Evolutionary conservation across 2,329 filamentous ascomycete species (phyloP).

Genomic region (Aspergillus jensenii): DNA sequence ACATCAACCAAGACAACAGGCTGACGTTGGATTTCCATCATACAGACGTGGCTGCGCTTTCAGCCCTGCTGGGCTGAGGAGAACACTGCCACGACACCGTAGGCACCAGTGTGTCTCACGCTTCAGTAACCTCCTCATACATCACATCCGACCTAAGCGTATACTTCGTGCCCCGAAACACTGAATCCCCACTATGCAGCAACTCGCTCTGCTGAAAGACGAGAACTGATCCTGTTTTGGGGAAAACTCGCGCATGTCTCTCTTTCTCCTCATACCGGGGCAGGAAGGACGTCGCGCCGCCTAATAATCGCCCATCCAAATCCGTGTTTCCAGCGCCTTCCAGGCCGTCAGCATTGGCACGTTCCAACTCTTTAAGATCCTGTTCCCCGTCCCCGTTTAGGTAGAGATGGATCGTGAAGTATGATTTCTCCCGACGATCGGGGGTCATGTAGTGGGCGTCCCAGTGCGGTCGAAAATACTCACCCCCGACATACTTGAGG

Average conservation of each 20-base stretch:
- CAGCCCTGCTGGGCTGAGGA: not conserved
- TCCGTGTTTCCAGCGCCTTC: constrained; percentile 22
- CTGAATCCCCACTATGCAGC: constrained; percentile 56
- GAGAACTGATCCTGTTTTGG: constrained; percentile 53
- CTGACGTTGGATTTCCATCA: no score
- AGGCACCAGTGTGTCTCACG: not conserved
- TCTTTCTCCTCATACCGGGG: constrained; percentile 31
- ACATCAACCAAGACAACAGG: no score
- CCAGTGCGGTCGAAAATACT: constrained; percentile 73
- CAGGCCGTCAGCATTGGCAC: constrained; percentile 20
- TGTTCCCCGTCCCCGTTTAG: constrained; percentile 48
- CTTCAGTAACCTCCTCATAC: constrained; percentile 35
- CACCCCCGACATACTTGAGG: constrained; percentile 67
- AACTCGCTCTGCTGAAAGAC: constrained; percentile 57
- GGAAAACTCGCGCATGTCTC: constrained; percentile 43
- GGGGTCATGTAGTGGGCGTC: constrained; percentile 64
- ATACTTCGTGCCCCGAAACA: constrained; percentile 54
- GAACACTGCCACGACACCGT: not conserved
- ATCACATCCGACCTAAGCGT: constrained; percentile 59
- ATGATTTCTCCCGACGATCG: constrained; percentile 51
- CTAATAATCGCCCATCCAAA: constrained; percentile 40
- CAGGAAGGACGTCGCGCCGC: constrained; percentile 57
- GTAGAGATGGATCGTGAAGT: constrained; percentile 59
- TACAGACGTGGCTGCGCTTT: no score
- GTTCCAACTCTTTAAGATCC: constrained; percentile 27